These are phyloP conservation scores for Cladophialophora immunda DNA, from an alignment of 2,329 filamentous ascomycete genomes.

Conservation along the genomic window DNA sequence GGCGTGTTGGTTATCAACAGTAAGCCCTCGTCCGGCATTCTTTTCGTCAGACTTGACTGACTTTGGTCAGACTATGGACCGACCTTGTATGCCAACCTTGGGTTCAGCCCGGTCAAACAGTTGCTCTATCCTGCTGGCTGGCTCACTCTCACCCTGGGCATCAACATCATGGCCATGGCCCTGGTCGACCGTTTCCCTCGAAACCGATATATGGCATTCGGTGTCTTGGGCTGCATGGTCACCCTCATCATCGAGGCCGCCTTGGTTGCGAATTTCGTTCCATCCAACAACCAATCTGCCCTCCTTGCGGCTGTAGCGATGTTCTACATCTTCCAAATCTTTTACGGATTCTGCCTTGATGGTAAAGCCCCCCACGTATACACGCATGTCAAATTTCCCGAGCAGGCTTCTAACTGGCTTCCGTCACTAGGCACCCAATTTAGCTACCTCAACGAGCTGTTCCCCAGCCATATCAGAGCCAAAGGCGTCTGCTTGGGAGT, in stretches of 20 bases:
- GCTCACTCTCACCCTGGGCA: constrained; percentile 27
- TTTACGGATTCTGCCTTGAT: constrained; percentile 27
- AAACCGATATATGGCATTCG: constrained; percentile 26
- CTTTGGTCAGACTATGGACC: constrained; percentile 49
- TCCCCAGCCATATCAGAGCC: constrained; percentile 34
- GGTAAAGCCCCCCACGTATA: neutral
- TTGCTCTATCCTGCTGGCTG: constrained; percentile 33
- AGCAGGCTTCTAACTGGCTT: neutral
- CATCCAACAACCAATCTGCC: constrained; percentile 41
- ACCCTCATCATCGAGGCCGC: constrained; percentile 24
- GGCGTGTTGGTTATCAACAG: constrained; percentile 52
- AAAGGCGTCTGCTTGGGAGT: constrained; percentile 31
- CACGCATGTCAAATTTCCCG: neutral
- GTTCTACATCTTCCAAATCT: constrained; percentile 37
- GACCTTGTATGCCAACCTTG: constrained; percentile 56
- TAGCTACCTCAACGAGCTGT: constrained; percentile 28
- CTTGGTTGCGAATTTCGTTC: constrained; percentile 13
- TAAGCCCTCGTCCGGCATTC: neutral
- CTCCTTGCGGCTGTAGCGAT: constrained; percentile 50
- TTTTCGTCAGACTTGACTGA: constrained; percentile 27
- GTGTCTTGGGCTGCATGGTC: constrained; percentile 25
- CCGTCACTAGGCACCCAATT: constrained; percentile 24
- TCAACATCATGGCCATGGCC: constrained; percentile 29
- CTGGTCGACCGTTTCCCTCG: constrained; percentile 35
- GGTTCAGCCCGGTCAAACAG: constrained; percentile 49